Base-by-base conservation (phyloP, 1,139 yeast species). In the Yamadazyma kanchanaburiensis region DNA sequence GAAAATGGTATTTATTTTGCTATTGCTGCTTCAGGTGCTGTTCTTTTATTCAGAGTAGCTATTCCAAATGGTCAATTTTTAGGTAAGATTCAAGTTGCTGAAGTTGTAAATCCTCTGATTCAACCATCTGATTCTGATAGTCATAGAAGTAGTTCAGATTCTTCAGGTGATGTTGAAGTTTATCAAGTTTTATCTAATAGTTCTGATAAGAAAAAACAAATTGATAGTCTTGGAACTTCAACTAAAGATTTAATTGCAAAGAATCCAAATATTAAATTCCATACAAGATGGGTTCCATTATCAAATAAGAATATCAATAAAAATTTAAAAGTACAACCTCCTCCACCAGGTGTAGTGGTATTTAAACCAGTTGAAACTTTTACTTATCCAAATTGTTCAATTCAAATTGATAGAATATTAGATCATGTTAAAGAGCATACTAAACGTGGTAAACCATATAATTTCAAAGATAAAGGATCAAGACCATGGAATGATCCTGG, bases 401-500 rank as follows among this genome's bases (percentile, higher is more conserved):
- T 73, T 39, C 94, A 83, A 55, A 67, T 76, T 27, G 96, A 88
- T 45, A 56, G 58, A 22, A 71, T 89, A 19, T 61, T 79, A 25
- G 94, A 83, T 40, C 80, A 81, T 48, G 79, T 82, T 24, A 80
- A 79, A 52, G 55, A 60, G 22, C 35, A 54, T 11, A 86, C 95
- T 2, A 70, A 71, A 44, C 71, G 84, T 33, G 89, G 89, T 15
- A 67, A 68, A 31, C 60, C 74, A 15, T 55, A 62, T 31, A 54
- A 56, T 24, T 59, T 53, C 28, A 51, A 62, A 12, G 63, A 66
- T 30, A 70, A 76, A 24, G 84, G 87, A 16, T 84, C 83, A 30
- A 74, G 91, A 42, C 89, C 95, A 13, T 89, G 96, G 95, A 88
- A 88, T 52, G 94, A 87, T 48, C 89, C 88, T 15, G 94, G 95